Evolutionary conservation across 345 rosid species (phyloP).

Genomic region (Populus euphratica): DNA sequence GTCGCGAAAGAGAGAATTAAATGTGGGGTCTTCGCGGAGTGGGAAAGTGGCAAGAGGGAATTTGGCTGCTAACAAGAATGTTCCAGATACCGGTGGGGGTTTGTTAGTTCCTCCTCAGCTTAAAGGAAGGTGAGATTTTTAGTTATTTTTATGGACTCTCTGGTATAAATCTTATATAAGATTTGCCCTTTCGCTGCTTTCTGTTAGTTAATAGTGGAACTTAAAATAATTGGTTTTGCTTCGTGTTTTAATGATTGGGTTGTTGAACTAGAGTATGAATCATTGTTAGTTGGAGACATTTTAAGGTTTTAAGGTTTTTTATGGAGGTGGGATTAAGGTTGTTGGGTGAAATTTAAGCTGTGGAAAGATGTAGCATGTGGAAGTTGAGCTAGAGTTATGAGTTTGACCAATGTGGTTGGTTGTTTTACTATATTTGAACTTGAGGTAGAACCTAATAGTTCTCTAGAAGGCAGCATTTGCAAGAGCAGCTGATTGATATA

Average conservation of each 20-base stretch:
- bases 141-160: background rate
- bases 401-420: background rate
- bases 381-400: background rate
- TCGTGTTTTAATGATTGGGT: no score
- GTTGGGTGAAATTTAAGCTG: background rate
- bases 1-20: constrained; percentile 62
- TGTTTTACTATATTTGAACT: background rate
- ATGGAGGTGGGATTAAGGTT: background rate
- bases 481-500: background rate
- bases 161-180: background rate
- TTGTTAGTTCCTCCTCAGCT: constrained; percentile 83
- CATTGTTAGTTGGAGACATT: background rate
- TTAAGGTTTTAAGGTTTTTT: background rate
- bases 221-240: background rate
- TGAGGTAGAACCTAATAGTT: background rate
- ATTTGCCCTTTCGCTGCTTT: background rate
- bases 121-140: constrained; percentile 58
- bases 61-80: constrained; percentile 45
- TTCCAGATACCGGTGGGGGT: constrained; percentile 60
- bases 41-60: constrained; percentile 64
- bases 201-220: background rate
- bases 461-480: background rate
- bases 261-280: background rate
- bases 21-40: constrained; percentile 35
- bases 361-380: background rate